Base-by-base conservation (phyloP, 352 stramenopile genomes). In the Elongisporangium anandrum region DNA sequence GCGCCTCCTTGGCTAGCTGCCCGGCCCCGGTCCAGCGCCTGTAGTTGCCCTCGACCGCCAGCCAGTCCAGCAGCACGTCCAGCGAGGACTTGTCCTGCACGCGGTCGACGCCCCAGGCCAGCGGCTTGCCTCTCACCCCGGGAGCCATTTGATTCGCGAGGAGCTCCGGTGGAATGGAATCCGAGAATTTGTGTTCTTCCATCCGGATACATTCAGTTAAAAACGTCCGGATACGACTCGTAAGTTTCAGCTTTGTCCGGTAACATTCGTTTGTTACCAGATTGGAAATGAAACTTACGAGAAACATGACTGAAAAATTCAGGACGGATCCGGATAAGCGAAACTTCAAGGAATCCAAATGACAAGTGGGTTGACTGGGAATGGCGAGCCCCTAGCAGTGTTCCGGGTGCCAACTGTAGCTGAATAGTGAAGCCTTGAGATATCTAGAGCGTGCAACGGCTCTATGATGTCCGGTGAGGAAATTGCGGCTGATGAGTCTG, bases 51-150 rank as follows among this genome's bases (percentile, higher is more conserved):
- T 59, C 49, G 8, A 59, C 58, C 23, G 47, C 52, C 17, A 81
- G 53, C 67, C 70, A 81, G 59, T n/a, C 45, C 15, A 77, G 38
- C 52, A 81, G 26, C 17, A 81, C 51, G 17, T 78, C 64, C 26
- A 67, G 55, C 17, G 70, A 79, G 0, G 56, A 65, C 23, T 29
- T 55, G 5, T 56, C 64, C 29, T 41, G 4, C 29, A 41, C 29
- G 29, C 29, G 29, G 9, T 41, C 29, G 4, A 1, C 29, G 29
- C 29, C 29, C 29, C 29, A 41, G 29, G 29, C 29, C 29, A 41
- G 29, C 29, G 29, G 29, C 29, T 41, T 41, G 29, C 29, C 29
- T 41, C 29, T 41, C 29, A 41, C 9, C 1, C 29, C 29, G 29
- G 29, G 29, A 41, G 29, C 29, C 29, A 41, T 41, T 41, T 41